Conservation (phyloP, 495 filamentous ascomycete genomes). For the Neurospora intermedia region DNA sequence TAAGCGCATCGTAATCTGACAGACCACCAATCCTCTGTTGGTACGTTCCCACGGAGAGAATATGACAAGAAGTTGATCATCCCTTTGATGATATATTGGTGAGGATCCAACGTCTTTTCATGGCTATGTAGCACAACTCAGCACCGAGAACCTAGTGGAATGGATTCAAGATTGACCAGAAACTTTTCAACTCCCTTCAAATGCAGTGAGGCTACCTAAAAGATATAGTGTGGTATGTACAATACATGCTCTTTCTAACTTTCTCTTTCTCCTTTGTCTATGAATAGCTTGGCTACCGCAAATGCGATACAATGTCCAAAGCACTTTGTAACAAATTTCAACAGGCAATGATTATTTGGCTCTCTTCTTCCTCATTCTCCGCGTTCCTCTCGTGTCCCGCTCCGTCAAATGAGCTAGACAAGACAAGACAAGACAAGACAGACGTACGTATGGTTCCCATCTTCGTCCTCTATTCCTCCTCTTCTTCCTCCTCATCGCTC, state of each 20-base stretch:
- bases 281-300: neutral
- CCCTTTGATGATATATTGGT: too few relatives aligned
- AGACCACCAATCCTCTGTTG: neutral
- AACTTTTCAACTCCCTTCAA: neutral
- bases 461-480: neutral
- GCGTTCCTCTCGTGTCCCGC: neutral
- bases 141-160: neutral
- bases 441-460: neutral
- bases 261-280: neutral
- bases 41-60: neutral
- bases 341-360: neutral
- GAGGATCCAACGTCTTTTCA: too few relatives aligned
- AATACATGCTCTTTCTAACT: neutral
- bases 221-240: neutral
- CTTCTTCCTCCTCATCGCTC: neutral
- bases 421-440: too few relatives aligned
- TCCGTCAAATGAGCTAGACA: too few relatives aligned
- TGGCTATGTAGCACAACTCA: neutral
- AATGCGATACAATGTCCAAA: neutral
- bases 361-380: neutral
- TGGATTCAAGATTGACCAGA: neutral
- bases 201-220: neutral
- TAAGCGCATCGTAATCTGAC: neutral
- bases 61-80: neutral
- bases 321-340: neutral